A percentile compares a stretch with the other conserved stretches of the same genome.
phyloP scores from a whole-genome alignment of 441 rosid species.

The Pelargonium cotyledonis region DNA sequence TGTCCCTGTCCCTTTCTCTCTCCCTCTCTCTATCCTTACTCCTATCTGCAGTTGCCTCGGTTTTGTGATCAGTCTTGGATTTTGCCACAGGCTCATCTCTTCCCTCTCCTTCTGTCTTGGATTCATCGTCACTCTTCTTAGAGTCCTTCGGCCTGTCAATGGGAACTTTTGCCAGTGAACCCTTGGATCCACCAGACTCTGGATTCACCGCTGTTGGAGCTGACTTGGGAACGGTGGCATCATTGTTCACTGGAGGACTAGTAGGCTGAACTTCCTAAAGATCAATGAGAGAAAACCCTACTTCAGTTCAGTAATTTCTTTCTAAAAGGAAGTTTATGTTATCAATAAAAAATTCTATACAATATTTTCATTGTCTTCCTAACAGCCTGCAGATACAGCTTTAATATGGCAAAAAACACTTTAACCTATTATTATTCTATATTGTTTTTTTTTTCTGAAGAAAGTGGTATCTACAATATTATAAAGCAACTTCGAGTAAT shows the following conservation, averaged over 20 bases:
- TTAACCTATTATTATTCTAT: no score
- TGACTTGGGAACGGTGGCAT: constrained; percentile 32
- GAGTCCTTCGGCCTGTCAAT: constrained; percentile 50
- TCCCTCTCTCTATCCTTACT: constrained; percentile 47
- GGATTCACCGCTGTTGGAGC: constrained; percentile 27
- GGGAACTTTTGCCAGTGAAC: constrained; percentile 31
- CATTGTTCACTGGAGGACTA: constrained; percentile 35
- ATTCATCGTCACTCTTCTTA: constrained; percentile 60
- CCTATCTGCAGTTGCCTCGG: constrained; percentile 47
- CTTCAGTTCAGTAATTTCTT: background rate
- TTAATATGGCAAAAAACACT: no score
- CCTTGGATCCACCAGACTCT: constrained; percentile 51
- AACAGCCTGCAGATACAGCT: no score
- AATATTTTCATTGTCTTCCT: no score
- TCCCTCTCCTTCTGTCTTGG: constrained; percentile 38
- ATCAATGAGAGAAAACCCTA: constrained; percentile 10
- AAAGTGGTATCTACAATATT: no score
- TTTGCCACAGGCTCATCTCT: constrained; percentile 41
- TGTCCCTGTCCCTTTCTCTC: constrained; percentile 45
- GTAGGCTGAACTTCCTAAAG: constrained; percentile 44
- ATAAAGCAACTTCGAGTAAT: no score
- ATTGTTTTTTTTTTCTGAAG: no score
- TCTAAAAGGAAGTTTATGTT: no score
- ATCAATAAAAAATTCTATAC: background rate
- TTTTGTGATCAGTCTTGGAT: constrained; percentile 47